A percentile compares a stretch with the other conserved stretches of the same genome.
Conservation (phyloP, 2,329 filamentous ascomycete species). For the Aureobasidium sp. region DNA sequence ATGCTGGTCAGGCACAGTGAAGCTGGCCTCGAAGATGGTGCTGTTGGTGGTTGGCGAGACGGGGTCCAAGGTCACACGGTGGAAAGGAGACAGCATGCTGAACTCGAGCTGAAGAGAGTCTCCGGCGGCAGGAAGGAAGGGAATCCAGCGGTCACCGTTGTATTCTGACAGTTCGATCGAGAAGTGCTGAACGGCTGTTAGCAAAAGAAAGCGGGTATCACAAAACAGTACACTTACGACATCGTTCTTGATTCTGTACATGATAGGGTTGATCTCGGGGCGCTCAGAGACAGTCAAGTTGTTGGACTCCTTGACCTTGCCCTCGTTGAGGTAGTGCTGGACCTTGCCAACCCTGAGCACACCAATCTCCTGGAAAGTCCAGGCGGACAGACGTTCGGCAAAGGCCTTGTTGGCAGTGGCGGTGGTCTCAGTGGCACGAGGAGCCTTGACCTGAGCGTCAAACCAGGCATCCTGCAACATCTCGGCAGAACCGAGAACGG, state of each 20-base stretch:
- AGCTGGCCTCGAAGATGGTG: slow-evolving; percentile 66
- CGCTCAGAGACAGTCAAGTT: slow-evolving; percentile 16
- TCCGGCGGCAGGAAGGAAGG: slow-evolving; percentile 61
- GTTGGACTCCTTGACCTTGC: slow-evolving; percentile 36
- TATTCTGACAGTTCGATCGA: slow-evolving; percentile 87
- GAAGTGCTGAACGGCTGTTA: slow-evolving; percentile 56
- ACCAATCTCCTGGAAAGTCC: slow-evolving; percentile 92
- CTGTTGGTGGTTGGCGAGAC: slow-evolving; percentile 55
- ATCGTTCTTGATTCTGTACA: slow-evolving; percentile 95
- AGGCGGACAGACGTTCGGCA: slow-evolving; percentile 76
- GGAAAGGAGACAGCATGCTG: slow-evolving; percentile 96
- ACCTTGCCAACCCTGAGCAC: slow-evolving; percentile 79
- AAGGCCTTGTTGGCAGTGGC: slow-evolving; percentile 78
- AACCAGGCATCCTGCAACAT: slow-evolving; percentile 88
- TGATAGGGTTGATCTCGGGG: slow-evolving; percentile 62
- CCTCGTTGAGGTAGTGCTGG: slow-evolving; percentile 62
- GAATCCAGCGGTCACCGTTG: slow-evolving; percentile 62
- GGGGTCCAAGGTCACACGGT: slow-evolving; percentile 68
- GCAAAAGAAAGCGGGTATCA: not conserved
- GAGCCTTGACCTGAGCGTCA: slow-evolving; percentile 62
- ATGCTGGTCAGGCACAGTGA: slow-evolving; percentile 90
- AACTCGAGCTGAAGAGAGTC: slow-evolving; percentile 92
- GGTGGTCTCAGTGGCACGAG: slow-evolving; percentile 46
- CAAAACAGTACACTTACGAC: slow-evolving; percentile 59
- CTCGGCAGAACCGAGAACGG: slow-evolving; percentile 77